Evolutionary conservation across 106 monocot species (phyloP).

Genomic region (Amphibolis antarctica): DNA sequence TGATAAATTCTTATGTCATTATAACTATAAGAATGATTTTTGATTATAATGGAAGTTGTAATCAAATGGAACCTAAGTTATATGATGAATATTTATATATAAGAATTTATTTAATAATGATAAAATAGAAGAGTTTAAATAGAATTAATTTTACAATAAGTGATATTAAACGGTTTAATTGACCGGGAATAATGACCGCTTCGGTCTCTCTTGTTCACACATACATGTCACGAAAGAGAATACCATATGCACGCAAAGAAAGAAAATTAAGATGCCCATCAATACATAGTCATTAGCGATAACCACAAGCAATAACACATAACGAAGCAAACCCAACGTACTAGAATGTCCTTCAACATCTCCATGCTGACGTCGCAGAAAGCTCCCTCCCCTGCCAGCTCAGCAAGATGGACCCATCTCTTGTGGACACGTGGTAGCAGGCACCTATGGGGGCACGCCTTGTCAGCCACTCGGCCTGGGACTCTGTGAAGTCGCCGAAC

Average conservation of each 20-base stretch:
- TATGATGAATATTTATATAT: too few relatives aligned
- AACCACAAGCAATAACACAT: not conserved
- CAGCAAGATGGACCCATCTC: slow-evolving; percentile 16
- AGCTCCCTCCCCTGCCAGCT: slow-evolving; percentile 19
- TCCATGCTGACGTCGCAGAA: slow-evolving; percentile 16
- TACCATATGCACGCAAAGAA: not conserved
- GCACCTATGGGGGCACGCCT: slow-evolving; percentile 1
- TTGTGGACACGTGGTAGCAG: slow-evolving; percentile 16
- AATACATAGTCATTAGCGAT: not conserved
- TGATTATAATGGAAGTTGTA: too few relatives aligned
- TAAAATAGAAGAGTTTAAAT: too few relatives aligned
- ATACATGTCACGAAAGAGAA: not conserved
- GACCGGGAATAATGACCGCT: not conserved
- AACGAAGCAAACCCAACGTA: too few relatives aligned
- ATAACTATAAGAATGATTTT: too few relatives aligned
- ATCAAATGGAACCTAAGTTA: too few relatives aligned
- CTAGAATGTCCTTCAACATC: slow-evolving; percentile 2
- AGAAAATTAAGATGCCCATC: not conserved
- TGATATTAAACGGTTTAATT: too few relatives aligned
- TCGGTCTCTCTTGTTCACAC: not conserved
- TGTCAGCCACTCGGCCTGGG: slow-evolving; percentile 22
- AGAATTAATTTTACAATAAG: too few relatives aligned
- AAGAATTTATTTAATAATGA: too few relatives aligned
- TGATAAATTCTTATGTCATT: too few relatives aligned
- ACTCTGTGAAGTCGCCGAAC: slow-evolving; percentile 16